Conservation (phyloP, 306 rosid genomes). For the Spatholobus suberectus region DNA sequence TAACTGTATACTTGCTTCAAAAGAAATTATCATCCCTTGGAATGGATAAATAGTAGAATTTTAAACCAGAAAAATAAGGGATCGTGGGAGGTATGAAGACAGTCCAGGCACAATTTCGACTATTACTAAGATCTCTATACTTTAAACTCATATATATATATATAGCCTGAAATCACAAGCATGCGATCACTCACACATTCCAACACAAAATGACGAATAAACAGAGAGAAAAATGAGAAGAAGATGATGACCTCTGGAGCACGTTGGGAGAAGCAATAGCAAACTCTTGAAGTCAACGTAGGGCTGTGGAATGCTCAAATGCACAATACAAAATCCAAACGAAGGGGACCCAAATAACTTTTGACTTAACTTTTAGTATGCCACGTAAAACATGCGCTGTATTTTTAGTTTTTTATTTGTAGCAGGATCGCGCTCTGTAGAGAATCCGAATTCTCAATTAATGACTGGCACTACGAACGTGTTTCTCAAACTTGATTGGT, state of each 20-base stretch:
- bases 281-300: background rate
- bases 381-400: background rate
- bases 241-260: background rate
- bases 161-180: background rate
- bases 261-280: background rate
- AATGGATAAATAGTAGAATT: no score
- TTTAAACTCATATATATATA: no score
- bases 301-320: background rate
- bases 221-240: background rate
- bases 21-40: no score
- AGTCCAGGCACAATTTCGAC: no score
- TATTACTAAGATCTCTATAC: no score
- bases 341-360: background rate
- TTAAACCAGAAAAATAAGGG: no score
- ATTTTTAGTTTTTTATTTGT: background rate
- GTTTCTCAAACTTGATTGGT: no score
- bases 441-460: background rate
- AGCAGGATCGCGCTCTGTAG: background rate
- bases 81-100: no score
- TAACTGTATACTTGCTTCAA: no score
- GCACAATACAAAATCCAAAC: background rate
- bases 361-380: background rate
- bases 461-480: background rate
- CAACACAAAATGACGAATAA: background rate
- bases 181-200: background rate